Base-by-base conservation (phyloP, 1,284 basidiomycete genomes). In the Bondarzewia mesenterica region DNA sequence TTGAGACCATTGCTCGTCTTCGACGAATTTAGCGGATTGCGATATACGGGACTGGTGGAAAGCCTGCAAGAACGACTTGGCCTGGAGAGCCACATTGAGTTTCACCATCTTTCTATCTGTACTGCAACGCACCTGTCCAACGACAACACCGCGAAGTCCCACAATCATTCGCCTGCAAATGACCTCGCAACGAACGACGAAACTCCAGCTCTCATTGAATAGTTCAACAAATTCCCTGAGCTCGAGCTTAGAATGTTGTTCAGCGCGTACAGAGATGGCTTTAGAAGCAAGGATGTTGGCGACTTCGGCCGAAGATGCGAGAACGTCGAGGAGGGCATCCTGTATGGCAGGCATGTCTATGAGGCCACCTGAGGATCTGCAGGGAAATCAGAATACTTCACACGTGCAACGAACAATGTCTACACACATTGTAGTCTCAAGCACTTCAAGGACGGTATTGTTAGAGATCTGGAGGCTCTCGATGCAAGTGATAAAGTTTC, bases 151-250 rank as follows among this genome's bases (percentile, higher is more conserved):
- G 46, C 94, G 74, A 22, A 99, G 69, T 4, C 90, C 87, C 42
- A 95, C 89, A 51, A 97, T 91, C 90, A 98, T 96, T 52, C 87
- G 75, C 45, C 84, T 77, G 55, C 86, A 90, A 23, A 95, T 72
- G 21, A 82, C 77, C 65, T 99, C 95, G 56, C 88, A 92, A 50
- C 75, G 74, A 7, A 95, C 75, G 21, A 98, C 90, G 60, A 98
- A 98, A 37, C 76, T 68, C 93, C 93, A 97, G 10, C 86, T 85
- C 55, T 82, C 78, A 52, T 85, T 82, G 72, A 94, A 96, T 48
- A 97, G 71, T 22, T 74, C 75, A 36, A 92, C 72, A 69, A 98
- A 99, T 29, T 82, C 78, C 2, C 73, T 65, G 36, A 97, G 67
- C 25, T 82, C 71, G 18, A 98, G 73, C 6, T 75, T 64, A 0